Evolutionary conservation across 176 grass and related monocot genomes (phyloP), one percentile per base, ranked within the genome.

Genomic region (Phyllostachys edulis): DNA sequence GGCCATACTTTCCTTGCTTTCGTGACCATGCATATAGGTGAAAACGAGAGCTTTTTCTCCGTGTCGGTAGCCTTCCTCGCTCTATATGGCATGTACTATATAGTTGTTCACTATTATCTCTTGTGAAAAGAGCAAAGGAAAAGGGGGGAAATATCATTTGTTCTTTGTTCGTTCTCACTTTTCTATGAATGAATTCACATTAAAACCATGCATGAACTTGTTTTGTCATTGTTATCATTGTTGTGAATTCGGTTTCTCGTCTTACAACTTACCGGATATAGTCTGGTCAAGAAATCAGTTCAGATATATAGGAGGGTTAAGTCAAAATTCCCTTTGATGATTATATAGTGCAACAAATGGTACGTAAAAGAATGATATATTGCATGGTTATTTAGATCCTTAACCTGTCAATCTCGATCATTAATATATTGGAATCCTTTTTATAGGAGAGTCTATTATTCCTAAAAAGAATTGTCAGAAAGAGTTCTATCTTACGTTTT

Each of bases 1-100:
- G 89, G 88, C 85, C 85, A 91, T 75, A 84, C 89, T 96, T 96
- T 96, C 89, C 69, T 89, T 89, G 77, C 87, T 90, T 92, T 89
- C 90, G 87, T 89, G 77, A 86, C 86, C 84, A 2, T 34, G 32
- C 32, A 77, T 79, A 96, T 90, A 85, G 81, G 45, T 82, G 85
- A 95, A 88, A 95, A 92, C 86, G 78, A 78, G 55, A 86, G 88
- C 91, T 93, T 96, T 93, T 91, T 84, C 74, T 78, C 76, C 76
- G 57, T 87, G 80, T 84, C 84, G 61, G 74, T 79, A 39, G 80
- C 67, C n/a, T 67, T 87, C 80, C 75, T 84, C 32, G 68, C 84
- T 78, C 68, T 78, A 87, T 56, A 71, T 50, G 18, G 3, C 55
- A 27, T 65, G 62, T 88, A 83, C 26, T 65, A 70, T 44, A 38